Percentiles rank a stretch among this genome's conserved stretches.
Conservation (phyloP, 2,329 filamentous ascomycete genomes). For the Shiraia bambusicola region DNA sequence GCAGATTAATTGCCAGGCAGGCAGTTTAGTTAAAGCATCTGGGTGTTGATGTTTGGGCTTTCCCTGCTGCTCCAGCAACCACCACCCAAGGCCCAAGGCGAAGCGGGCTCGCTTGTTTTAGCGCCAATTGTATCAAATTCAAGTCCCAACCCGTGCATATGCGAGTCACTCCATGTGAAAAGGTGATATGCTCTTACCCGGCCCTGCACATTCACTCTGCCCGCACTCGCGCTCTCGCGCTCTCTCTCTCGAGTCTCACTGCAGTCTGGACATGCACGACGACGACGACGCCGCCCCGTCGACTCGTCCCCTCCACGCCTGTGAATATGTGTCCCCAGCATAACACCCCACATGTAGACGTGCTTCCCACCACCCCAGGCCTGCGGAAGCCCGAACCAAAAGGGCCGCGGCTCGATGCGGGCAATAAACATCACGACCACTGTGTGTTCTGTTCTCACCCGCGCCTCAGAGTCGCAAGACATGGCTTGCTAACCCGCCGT, state of each 20-base stretch:
- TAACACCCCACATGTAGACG: constrained; percentile 14
- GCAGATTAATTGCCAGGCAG: too few species aligned
- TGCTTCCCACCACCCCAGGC: neutral
- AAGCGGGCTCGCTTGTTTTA: neutral
- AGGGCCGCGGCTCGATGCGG: constrained; percentile 61
- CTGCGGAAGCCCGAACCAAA: constrained; percentile 4
- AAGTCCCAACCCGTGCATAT: neutral
- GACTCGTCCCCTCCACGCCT: constrained; percentile 12
- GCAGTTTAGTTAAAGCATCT: too few species aligned
- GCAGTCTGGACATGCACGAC: constrained; percentile 18
- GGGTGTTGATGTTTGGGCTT: constrained; percentile 6
- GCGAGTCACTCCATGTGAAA: too few species aligned
- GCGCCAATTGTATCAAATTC: too few species aligned
- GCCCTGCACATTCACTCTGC: neutral
- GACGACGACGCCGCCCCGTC: constrained; percentile 6
- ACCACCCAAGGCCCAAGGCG: constrained; percentile 1
- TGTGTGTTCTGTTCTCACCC: constrained; percentile 37
- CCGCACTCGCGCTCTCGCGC: too few species aligned
- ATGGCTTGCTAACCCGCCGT: constrained; percentile 17
- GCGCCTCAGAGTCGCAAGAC: constrained; percentile 12
- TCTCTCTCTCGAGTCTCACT: too few species aligned
- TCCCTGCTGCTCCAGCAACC: constrained; percentile 20
- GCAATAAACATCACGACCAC: constrained; percentile 72
- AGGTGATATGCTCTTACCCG: too few species aligned
- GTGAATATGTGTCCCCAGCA: constrained; percentile 30